A percentile compares a stretch with the other conserved stretches of the same genome.
Evolutionary conservation across 768 basidiomycete genomes (phyloP).

Genomic region (Serendipita vermifera): DNA sequence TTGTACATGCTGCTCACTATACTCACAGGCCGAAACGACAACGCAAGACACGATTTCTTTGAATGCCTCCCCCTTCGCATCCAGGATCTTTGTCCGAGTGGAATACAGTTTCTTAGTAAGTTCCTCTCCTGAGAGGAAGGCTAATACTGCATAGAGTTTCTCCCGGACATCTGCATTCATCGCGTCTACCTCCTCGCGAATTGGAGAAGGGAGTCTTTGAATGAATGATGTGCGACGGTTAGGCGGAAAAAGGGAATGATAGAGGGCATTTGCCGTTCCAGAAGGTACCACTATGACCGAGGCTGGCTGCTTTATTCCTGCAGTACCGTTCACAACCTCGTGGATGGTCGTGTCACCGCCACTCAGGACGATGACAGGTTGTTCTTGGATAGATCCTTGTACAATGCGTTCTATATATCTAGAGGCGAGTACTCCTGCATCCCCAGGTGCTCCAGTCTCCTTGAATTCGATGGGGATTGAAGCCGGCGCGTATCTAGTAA

Average conservation of each 20-base stretch:
- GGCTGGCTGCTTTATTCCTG: conserved; percentile 4
- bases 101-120: conserved; percentile 25
- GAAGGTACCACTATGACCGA: conserved; percentile 41
- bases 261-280: conserved; percentile 92
- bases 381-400: conserved; percentile 26
- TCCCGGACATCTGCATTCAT: conserved; percentile 21
- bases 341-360: conserved; percentile 92
- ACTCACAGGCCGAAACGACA: conserved; percentile 54
- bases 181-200: not conserved
- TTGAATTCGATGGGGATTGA: conserved; percentile 29
- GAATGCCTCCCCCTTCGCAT: conserved; percentile 13
- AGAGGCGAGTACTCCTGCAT: conserved; percentile 35
- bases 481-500: conserved; percentile 29
- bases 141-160: conserved; percentile 43
- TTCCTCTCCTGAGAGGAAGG: conserved; percentile 33
- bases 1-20: no score
- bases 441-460: conserved; percentile 38
- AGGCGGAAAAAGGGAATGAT: conserved; percentile 55
- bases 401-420: not conserved
- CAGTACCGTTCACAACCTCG: conserved; percentile 56
- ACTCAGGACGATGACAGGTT: conserved; percentile 32
- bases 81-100: conserved; percentile 26
- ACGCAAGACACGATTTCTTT: conserved; percentile 47
- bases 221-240: conserved; percentile 18
- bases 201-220: conserved; percentile 4